Base-by-base conservation (phyloP, 2,329 filamentous ascomycete genomes). In the Calonectria montana region DNA sequence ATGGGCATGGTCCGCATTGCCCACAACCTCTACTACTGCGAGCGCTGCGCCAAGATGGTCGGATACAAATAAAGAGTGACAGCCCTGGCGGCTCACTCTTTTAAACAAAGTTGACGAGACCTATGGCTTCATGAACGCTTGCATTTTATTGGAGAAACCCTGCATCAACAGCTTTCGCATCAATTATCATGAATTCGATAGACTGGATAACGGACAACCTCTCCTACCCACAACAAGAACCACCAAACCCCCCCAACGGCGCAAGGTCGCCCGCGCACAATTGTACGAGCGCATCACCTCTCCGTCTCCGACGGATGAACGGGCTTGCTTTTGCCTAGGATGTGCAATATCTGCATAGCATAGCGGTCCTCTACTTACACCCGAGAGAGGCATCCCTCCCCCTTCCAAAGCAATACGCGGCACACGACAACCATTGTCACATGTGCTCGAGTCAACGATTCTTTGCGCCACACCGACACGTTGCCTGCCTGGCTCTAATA, bases 1-100 rank as follows among this genome's bases (percentile, higher is more conserved):
- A 88, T 85, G 70, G 91, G 90, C 73, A 93, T 93, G 91, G 88
- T 93, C 16, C 87, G 88, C 78, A 90, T 92, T 73, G 90, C 90
- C 2, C 88, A 90, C 81, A 91, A 91, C 81, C 88, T 92, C 72
- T 92, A 92, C 84, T 92, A 93, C 82, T 92, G 91, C 83, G 86
- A 88, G 71, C 87, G 89, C 41, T 93, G 91, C 80, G 91, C 91
- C 71, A 89, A 87, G 79, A 89, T 91, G 80, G 89, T 91, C 37
- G 91, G 91, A 76, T 92, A 91, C 82, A 89, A 88, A 80, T 92
- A 87, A 88, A 77, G 70, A 68, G n/a, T 50, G 35, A 37, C 67
- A 39, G 67, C 13, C 50, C 53, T 59, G 55, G 65, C 43, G 35
- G 48, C 47, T 43, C 47, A 61, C 37, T 41, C 57, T 45, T 65